Percentiles rank a stretch among this genome's conserved stretches.
Evolutionary conservation across 805 yeast genomes (phyloP).

Genomic region (Metschnikowia proteae): DNA sequence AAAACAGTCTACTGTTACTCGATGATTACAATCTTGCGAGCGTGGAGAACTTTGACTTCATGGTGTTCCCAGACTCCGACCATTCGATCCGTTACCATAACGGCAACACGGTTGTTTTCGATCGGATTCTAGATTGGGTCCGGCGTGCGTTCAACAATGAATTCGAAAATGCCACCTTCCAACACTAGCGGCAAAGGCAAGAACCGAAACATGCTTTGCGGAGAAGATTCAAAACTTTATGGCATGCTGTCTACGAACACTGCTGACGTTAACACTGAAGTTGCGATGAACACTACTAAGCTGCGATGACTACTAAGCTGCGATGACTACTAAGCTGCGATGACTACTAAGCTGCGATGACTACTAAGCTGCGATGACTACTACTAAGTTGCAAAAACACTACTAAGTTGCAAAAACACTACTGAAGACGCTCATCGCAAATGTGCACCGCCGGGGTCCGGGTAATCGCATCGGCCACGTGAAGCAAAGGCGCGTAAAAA

Average conservation of each 20-base stretch:
- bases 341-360: no score
- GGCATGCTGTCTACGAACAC: no score
- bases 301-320: no score
- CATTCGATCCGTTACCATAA: conserved; percentile 71
- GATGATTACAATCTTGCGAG: conserved; percentile 69
- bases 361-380: no score
- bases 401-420: not conserved
- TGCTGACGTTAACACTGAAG: no score
- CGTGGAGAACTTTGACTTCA: conserved; percentile 80
- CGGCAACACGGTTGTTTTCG: conserved; percentile 66
- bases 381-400: no score
- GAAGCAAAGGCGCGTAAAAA: conserved; percentile 5
- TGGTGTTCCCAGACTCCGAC: conserved; percentile 78
- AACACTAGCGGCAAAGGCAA: no score
- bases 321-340: no score
- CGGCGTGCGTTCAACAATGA: conserved; percentile 18
- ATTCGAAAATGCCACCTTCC: conserved; percentile 1
- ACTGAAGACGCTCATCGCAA: not conserved
- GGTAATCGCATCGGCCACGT: conserved; percentile 19
- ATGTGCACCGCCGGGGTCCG: conserved; percentile 6
- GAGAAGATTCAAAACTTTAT: no score
- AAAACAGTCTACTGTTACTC: conserved; percentile 73
- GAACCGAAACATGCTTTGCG: no score
- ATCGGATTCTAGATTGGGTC: conserved; percentile 31
- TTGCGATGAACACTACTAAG: no score